Base-by-base conservation (phyloP, 75 land plant genomes). In the Selaginella tamariscina region DNA sequence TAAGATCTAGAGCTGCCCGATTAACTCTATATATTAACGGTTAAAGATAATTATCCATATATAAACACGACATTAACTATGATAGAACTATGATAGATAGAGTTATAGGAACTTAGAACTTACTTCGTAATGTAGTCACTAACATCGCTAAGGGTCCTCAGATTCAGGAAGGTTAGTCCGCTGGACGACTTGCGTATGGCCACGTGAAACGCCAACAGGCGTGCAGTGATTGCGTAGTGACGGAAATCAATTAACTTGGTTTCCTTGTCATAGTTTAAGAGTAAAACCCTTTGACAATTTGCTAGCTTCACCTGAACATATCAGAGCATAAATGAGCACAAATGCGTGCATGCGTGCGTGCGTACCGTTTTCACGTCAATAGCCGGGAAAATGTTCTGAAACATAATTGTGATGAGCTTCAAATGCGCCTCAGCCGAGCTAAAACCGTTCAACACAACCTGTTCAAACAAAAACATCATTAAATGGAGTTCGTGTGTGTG, bases 381-480 rank as follows among this genome's bases (percentile, higher is more conserved):
- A 26, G 84, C 80, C 32, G 99, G 99, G 75, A 95, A 91, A 49
- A 95, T 91, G 64, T 95, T 91, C 78, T 91, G 89, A 69, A 95
- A 91, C 85, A 86, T 84, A 22, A 86, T 79, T 13, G 87, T 79
- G 28, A 82, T 74, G 24, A 91, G 87, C 77, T 84, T 95, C 32
- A 91, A 70, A 54, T 95, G 99, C 69, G 85, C 84, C 23, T 83
- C 99, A 30, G 83, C 88, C 60, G 83, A 70, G 1, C 86, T 85
- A 76, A 95, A 95, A 23, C 99, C 99, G 78, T 98, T 86, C 44
- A 95, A 78, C 27, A 95, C 97, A 71, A 95, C 86, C 99, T 94
- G 76, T 39, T 65, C 56, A 18, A 8, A 0, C 28, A 18, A 15
- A 20, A 0, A 29, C 18, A 28, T 2, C 29, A 68, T 32, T 9